Percentiles rank a stretch among this genome's conserved stretches.
Evolutionary conservation across 208 protist species (phyloP).

Genomic region (Acanthamoeba lenticulata): DNA sequence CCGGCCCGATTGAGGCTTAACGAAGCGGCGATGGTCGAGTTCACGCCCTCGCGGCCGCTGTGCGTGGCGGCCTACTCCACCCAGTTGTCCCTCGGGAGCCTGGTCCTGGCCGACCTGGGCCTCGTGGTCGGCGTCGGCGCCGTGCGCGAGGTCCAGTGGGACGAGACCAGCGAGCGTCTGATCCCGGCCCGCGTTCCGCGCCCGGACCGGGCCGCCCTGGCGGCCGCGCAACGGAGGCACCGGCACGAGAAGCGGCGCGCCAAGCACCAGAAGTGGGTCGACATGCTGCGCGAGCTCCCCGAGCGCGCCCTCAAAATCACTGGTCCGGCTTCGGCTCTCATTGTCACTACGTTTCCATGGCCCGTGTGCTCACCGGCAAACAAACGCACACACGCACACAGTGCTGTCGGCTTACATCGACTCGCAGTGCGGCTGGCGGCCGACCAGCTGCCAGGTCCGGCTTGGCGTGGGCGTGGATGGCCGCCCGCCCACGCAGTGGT

Average conservation of each 20-base stretch:
- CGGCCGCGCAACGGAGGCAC: neutral
- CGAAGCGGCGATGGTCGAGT: too few species aligned
- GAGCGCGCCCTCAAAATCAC: neutral
- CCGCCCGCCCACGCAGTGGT: neutral
- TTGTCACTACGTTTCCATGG: neutral
- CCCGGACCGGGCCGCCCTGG: neutral
- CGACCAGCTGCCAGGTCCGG: neutral
- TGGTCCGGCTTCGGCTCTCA: neutral
- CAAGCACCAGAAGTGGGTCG: neutral
- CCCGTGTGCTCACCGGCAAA: neutral
- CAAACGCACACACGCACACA: too few species aligned
- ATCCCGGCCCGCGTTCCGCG: neutral
- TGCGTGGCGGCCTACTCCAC: neutral
- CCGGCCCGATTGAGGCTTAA: too few species aligned
- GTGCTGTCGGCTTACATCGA: neutral
- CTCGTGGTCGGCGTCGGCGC: neutral
- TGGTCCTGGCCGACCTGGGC: neutral
- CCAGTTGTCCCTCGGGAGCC: neutral
- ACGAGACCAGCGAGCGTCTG: neutral
- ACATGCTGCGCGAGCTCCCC: neutral
- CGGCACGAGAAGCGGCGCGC: neutral
- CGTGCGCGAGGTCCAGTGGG: neutral
- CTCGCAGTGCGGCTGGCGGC: neutral
- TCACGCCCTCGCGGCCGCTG: neutral
- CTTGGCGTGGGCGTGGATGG: neutral